Evolutionary conservation across 2,329 filamentous ascomycete genomes (phyloP).

Genomic region (Cladophialophora chaetospira): DNA sequence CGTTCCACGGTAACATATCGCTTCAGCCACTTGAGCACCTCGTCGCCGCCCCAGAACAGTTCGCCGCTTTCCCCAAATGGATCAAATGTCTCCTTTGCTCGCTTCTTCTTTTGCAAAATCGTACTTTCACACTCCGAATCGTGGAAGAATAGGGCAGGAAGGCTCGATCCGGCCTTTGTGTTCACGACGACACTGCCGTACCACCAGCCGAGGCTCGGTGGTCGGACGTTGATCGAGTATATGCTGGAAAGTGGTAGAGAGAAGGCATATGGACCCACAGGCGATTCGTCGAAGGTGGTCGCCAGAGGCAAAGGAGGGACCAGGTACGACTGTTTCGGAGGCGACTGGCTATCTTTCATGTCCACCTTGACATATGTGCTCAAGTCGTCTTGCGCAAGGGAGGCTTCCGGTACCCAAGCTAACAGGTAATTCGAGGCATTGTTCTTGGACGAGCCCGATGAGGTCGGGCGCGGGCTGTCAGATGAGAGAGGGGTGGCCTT

Average conservation of each 20-base stretch:
- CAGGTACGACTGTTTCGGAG: constrained; percentile 83
- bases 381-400: constrained; percentile 74
- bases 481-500: constrained; percentile 52
- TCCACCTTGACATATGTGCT: constrained; percentile 96
- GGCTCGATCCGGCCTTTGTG: constrained; percentile 83
- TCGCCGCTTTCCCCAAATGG: constrained; percentile 82
- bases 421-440: constrained; percentile 72
- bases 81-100: constrained; percentile 81
- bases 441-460: constrained; percentile 46
- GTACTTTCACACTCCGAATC: constrained; percentile 96
- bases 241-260: constrained; percentile 87
- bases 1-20: constrained; percentile 81
- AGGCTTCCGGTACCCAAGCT: constrained; percentile 89
- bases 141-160: constrained; percentile 95
- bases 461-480: constrained; percentile 40
- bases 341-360: constrained; percentile 74
- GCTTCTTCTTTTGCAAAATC: constrained; percentile 87
- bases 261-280: constrained; percentile 82
- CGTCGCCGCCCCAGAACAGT: constrained; percentile 97
- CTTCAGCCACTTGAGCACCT: constrained; percentile 87
- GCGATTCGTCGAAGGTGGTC: constrained; percentile 66
- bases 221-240: constrained; percentile 85
- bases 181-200: constrained; percentile 96
- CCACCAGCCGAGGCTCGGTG: constrained; percentile 97
- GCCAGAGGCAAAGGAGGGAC: constrained; percentile 89